A percentile compares a stretch with the other conserved stretches of the same genome.
Conservation (phyloP, 148 eudicot species). For the Fagopyrum homotropicum region DNA sequence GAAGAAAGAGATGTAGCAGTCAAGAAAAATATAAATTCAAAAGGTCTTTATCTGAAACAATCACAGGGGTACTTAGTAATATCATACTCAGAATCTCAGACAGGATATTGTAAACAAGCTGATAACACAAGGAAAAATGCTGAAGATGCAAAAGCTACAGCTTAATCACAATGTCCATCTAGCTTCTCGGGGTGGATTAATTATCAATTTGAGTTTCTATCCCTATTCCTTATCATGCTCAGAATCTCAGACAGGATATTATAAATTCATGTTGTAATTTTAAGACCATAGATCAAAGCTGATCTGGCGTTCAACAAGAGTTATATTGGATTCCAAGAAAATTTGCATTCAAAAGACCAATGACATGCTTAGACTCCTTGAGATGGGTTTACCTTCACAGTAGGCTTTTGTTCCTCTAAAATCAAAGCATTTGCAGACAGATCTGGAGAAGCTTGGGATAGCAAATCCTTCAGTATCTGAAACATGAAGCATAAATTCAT, state of each 20-base stretch:
- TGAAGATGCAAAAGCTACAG: background rate
- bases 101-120: background rate
- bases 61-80: background rate
- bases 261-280: too few relatives aligned
- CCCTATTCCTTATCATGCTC: background rate
- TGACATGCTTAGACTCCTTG: background rate
- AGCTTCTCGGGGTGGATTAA: background rate
- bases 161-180: background rate
- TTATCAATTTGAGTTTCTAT: background rate
- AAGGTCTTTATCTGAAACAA: background rate
- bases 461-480: slow-evolving; percentile 89
- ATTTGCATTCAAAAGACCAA: background rate
- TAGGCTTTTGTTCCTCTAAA: slow-evolving; percentile 37
- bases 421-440: slow-evolving; percentile 24
- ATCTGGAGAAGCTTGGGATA: slow-evolving; percentile 69
- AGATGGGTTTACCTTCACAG: slow-evolving; percentile 38
- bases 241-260: too few relatives aligned
- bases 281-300: too few relatives aligned
- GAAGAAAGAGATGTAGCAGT: background rate
- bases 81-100: background rate
- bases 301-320: too few relatives aligned
- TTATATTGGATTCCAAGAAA: background rate
- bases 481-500: slow-evolving; percentile 10
- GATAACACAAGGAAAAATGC: background rate
- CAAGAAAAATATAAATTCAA: background rate